Conservation (phyloP, 129 eudicot species). For the Sambucus nigra region DNA sequence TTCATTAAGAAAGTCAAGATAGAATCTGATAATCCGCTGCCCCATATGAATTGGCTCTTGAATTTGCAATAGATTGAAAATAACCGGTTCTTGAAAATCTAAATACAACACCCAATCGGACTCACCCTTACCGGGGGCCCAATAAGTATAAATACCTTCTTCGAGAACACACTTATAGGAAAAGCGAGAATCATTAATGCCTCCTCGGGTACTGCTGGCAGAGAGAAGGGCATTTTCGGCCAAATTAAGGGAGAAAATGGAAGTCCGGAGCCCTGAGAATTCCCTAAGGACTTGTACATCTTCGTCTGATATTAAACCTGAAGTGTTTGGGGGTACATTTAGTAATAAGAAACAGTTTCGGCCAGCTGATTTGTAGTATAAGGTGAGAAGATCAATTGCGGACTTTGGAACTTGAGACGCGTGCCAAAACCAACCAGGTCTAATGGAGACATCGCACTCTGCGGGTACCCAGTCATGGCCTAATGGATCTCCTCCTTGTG, state of each 20-base stretch:
- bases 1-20: slow-evolving; percentile 33
- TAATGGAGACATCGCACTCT: slow-evolving; percentile 82
- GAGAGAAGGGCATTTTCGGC: slow-evolving; percentile 44
- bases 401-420: slow-evolving; percentile 59
- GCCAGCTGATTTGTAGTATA: slow-evolving; percentile 81
- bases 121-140: slow-evolving; percentile 54
- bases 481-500: slow-evolving; percentile 60
- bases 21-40: slow-evolving; percentile 56
- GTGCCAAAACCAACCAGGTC: slow-evolving; percentile 98
- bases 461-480: slow-evolving; percentile 92
- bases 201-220: slow-evolving; percentile 60
- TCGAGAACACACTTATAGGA: slow-evolving; percentile 27
- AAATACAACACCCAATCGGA: slow-evolving; percentile 38
- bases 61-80: slow-evolving; percentile 51
- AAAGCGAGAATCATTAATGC: slow-evolving; percentile 29
- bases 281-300: slow-evolving; percentile 65
- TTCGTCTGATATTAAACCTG: slow-evolving; percentile 73
- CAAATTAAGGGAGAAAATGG: slow-evolving; percentile 49
- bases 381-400: slow-evolving; percentile 49
- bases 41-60: slow-evolving; percentile 91
- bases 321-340: slow-evolving; percentile 79
- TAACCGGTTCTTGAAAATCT: slow-evolving; percentile 32
- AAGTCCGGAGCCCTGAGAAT: slow-evolving; percentile 39
- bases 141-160: slow-evolving; percentile 54
- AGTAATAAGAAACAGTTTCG: slow-evolving; percentile 70